Base-by-base conservation (phyloP, 805 yeast genomes). In the Metschnikowia cerradonensis region DNA sequence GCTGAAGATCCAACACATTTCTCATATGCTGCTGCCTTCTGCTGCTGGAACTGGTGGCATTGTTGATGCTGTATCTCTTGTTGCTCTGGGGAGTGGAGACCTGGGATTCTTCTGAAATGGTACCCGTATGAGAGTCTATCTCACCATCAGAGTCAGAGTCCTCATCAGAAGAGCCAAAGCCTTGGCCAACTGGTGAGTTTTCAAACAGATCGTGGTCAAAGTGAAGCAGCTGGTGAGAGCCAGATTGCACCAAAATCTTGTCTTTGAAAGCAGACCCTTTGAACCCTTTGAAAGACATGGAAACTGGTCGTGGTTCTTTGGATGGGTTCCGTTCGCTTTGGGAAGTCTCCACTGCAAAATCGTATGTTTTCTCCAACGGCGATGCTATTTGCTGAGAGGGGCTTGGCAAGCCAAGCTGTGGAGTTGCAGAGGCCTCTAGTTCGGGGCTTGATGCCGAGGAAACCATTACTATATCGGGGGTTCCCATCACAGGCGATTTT, bases 281-380 rank as follows among this genome's bases (percentile, higher is more conserved):
- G 49, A 84, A 63, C 0, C 90, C 90, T 53, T 77, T 77, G 66
- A 82, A 83, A 1, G 88, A 83, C 76, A 76, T 70, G 6, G 77
- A 75, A 10, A 75, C 66, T 19, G 81, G 78, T 34, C 78, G 56
- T 33, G 55, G 47, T 5, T 45, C 44, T 13, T 33, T 26, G 15
- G 26, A 33, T 13, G 43, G n/a, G 7, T 38, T 48, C 10, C 41
- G 42, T 15, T 37, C 26, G 13, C 36, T 23, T 13, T 15, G 40
- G 19, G 45, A 37, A 2, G 37, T 51, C 14, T 49, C 49, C 32
- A 54, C 48, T 8, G 51, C 60, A 20, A 54, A 48, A 20, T 52
- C 45, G 37, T 49, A 54, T 2, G 57, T 53, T 14, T 44, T 43
- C 17, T 53, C 51, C 48, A 54, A 48, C 2, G 56, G 56, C 34